Percentiles rank a stretch among this genome's conserved stretches.
phyloP scores from a whole-genome alignment of 202 grass and related monocot genomes.

The Brachypodium distachyon region DNA sequence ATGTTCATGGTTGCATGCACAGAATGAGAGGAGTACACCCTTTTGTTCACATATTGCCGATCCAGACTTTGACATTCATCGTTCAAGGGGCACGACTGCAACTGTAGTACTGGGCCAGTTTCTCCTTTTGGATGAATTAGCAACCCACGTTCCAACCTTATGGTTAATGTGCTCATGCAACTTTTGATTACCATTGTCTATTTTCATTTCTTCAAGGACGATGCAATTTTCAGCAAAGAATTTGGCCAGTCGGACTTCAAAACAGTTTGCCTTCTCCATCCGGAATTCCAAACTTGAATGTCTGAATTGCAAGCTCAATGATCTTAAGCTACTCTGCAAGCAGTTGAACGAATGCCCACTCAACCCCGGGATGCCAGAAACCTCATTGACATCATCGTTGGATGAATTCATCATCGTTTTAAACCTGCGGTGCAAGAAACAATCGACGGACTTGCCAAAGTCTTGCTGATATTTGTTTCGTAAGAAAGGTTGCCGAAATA shows the following conservation, averaged over 20 bases:
- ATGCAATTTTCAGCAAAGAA: background rate
- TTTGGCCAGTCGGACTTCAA: background rate
- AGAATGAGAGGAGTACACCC: no score
- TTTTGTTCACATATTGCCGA: background rate
- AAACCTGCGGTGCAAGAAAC: no score
- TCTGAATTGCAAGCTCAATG: background rate
- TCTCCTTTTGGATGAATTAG: background rate
- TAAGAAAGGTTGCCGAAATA: no score
- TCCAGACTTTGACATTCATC: background rate
- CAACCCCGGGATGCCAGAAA: background rate
- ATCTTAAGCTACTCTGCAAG: background rate
- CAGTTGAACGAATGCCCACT: background rate
- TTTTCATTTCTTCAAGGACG: background rate
- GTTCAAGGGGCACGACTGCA: background rate
- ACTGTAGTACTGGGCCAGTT: background rate
- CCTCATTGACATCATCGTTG: no score
- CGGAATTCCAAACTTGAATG: background rate
- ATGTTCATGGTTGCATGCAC: no score
- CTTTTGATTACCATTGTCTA: background rate
- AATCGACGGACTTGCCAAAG: no score
- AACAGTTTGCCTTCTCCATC: background rate
- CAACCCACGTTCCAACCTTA: background rate
- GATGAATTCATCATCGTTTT: no score
- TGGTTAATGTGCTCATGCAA: background rate
- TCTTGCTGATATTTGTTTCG: no score